These are phyloP conservation scores for Pontederia crassipes DNA, from an alignment of 176 grass and related monocot species.

Conservation along the genomic window DNA sequence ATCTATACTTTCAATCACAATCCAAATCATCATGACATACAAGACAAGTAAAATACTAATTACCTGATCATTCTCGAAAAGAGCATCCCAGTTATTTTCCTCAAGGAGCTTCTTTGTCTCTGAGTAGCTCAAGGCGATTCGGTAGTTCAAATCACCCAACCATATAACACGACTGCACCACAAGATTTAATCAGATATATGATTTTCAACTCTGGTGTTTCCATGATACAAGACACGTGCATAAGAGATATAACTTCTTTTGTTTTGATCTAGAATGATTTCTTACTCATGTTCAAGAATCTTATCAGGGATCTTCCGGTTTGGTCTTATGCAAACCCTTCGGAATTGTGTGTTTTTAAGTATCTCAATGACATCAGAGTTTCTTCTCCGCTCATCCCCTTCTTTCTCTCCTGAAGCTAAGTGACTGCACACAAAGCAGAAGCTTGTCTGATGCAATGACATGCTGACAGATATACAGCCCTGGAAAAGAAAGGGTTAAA, in stretches of 20 bases:
- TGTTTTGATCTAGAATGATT: background rate
- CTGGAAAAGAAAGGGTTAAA: conserved; percentile 19
- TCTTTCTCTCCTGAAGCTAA: conserved; percentile 94
- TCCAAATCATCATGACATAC: no score
- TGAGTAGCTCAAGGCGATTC: conserved; percentile 59
- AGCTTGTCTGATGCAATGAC: conserved; percentile 70
- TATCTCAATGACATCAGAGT: conserved; percentile 79
- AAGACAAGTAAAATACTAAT: background rate
- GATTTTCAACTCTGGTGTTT: background rate
- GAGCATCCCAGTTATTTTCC: conserved; percentile 59
- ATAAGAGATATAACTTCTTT: conserved; percentile 8
- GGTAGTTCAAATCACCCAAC: conserved; percentile 81
- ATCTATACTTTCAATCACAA: no score
- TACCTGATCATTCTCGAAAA: conserved; percentile 86
- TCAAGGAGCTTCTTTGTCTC: conserved; percentile 58
- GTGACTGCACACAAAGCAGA: conserved; percentile 95
- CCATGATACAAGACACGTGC: background rate
- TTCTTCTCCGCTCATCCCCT: conserved; percentile 73
- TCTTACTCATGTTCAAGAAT: conserved; percentile 89
- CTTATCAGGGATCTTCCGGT: conserved; percentile 40
- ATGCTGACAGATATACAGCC: conserved; percentile 92
- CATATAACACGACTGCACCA: conserved; percentile 57
- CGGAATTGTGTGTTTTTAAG: conserved; percentile 70
- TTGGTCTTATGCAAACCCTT: conserved; percentile 42
- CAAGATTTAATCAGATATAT: background rate